Percentiles rank a stretch among this genome's conserved stretches.
Conservation (phyloP, 1,284 basidiomycete genomes). For the Melampsora americana region DNA sequence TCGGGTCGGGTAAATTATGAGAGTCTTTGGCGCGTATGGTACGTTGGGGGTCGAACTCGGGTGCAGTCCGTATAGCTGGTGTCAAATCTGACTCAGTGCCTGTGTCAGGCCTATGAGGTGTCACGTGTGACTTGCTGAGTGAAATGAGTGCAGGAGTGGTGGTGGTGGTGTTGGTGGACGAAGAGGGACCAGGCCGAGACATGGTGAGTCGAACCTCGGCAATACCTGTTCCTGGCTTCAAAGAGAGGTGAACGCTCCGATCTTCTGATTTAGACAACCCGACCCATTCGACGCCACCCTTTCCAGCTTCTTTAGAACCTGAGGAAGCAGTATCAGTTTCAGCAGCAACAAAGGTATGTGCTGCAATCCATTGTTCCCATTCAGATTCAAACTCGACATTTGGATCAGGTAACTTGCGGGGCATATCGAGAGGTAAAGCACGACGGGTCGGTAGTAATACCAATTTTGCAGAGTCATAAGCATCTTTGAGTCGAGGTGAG, state of each 20-base stretch:
- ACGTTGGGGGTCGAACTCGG: conserved; percentile 33
- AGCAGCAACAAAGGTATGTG: conserved; percentile 44
- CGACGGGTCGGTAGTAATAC: conserved; percentile 45
- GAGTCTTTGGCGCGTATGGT: conserved; percentile 31
- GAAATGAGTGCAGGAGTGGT: neutral
- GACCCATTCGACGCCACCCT: conserved; percentile 40
- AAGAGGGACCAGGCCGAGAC: neutral
- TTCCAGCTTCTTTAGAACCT: conserved; percentile 13
- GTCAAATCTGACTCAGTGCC: conserved; percentile 13
- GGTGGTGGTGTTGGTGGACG: neutral
- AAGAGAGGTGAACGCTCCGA: conserved; percentile 24
- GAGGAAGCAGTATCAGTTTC: conserved; percentile 1
- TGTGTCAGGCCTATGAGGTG: neutral
- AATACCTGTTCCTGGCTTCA: conserved; percentile 43
- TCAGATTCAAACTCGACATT: conserved; percentile 44
- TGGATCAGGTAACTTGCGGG: conserved; percentile 44
- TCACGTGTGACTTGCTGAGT: neutral
- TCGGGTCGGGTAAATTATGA: neutral
- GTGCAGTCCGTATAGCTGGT: neutral
- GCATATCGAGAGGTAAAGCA: conserved; percentile 45
- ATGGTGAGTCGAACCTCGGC: conserved; percentile 41
- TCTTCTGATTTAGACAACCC: conserved; percentile 20
- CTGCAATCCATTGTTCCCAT: conserved; percentile 44
- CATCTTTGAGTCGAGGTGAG: conserved; percentile 46
- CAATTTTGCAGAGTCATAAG: conserved; percentile 46